Base-by-base conservation (phyloP, 169 alveolate species). In the Blepharisma undulans region DNA sequence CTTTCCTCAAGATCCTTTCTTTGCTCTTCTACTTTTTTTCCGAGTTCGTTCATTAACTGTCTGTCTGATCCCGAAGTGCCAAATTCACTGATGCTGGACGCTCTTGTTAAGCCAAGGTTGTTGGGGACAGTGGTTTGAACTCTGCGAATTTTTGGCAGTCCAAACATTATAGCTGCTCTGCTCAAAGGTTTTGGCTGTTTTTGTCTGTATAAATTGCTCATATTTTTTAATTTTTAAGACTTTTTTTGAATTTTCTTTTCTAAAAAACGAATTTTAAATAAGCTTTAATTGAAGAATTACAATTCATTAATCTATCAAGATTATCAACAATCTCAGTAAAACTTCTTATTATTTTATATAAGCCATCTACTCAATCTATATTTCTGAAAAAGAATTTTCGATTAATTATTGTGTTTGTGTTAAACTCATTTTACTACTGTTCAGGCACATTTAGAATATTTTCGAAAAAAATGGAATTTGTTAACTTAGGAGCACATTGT, bases 401-500 rank as follows among this genome's bases (percentile, higher is more conserved):
- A n/a, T n/a, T n/a, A n/a, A n/a, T n/a, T n/a, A n/a, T n/a, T n/a
- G n/a, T n/a, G n/a, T n/a, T n/a, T n/a, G n/a, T n/a, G n/a, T n/a
- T 10, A 48, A 48, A 36, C 8, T 5, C 66, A 48, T 48, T 48
- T 48, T 48, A 48, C 60, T 36, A 36, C 66, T 48, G 66, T 48
- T 48, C 66, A 48, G 66, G 10, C 14, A 48, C 12, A 5, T 3
- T 48, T 48, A 48, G 12, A 48, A 48, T 48, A 48, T 48, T 48
- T 48, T 48, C 66, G 12, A 48, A 48, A 74, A n/a, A 74, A 84
- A 86, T 86, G 90, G 90, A 86, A 66, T 86, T 86, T 33, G 84
- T 10, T 60, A 29, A 86, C 61, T 27, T 86, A 29, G 90, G 90
- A 66, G 90, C 90, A 25, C 59, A 36, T 19, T 86, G 90, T 27